phyloP scores from a whole-genome alignment of 1,284 basidiomycete genomes.

The Moniliella sp. region DNA sequence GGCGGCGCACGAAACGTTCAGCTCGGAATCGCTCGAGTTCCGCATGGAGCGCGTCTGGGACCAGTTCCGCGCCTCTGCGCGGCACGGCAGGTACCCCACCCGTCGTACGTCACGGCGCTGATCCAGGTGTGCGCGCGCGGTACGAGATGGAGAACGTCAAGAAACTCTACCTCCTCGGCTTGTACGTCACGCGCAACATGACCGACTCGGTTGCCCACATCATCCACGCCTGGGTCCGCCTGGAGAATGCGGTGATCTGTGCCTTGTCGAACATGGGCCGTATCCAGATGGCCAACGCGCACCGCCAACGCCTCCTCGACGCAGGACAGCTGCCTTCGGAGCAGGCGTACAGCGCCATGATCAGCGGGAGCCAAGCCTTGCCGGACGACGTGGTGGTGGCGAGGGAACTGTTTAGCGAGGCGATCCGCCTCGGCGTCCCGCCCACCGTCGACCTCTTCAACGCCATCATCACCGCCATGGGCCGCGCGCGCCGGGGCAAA shows the following conservation, averaged over 20 bases:
- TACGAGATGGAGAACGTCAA: too few relatives aligned
- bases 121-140: too few relatives aligned
- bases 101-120: too few relatives aligned
- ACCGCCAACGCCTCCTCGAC: conserved; percentile 22
- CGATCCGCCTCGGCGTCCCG: conserved; percentile 18
- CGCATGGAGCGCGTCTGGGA: too few relatives aligned
- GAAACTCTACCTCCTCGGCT: too few relatives aligned
- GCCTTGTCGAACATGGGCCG: conserved; percentile 25
- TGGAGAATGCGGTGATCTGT: conserved; percentile 25
- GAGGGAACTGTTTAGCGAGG: conserved; percentile 28
- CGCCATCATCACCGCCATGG: conserved; percentile 30
- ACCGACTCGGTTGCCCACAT: too few relatives aligned
- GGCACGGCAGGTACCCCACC: too few relatives aligned
- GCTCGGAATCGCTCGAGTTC: too few relatives aligned
- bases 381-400: conserved; percentile 32
- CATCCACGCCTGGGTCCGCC: too few relatives aligned
- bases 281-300: conserved; percentile 11
- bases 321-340: conserved; percentile 18
- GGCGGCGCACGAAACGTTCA: too few relatives aligned
- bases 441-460: conserved; percentile 29
- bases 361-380: conserved; percentile 26
- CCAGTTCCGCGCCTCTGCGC: too few relatives aligned
- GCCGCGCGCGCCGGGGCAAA: conserved; percentile 28
- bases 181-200: too few relatives aligned
- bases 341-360: conserved; percentile 25